Conservation (phyloP, 768 basidiomycete genomes). For the Suillus discolor region DNA sequence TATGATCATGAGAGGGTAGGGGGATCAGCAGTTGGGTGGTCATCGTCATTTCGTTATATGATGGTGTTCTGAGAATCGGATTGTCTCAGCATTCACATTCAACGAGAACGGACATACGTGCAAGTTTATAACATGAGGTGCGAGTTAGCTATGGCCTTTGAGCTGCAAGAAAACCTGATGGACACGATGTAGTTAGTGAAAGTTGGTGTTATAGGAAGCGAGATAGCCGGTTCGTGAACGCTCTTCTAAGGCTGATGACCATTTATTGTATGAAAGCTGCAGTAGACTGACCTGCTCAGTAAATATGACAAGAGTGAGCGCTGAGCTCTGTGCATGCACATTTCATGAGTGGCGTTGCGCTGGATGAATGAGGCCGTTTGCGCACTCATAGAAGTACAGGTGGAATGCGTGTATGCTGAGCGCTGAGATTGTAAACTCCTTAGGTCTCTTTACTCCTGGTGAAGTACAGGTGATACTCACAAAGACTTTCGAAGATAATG, state of each 20-base stretch:
- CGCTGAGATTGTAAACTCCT: background rate
- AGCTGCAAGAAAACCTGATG: background rate
- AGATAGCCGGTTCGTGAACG: background rate
- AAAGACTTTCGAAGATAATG: background rate
- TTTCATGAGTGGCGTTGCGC: background rate
- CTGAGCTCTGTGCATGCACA: background rate
- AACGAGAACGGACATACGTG: background rate
- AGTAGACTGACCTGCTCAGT: conserved; percentile 1
- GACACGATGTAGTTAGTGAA: background rate
- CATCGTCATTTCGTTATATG: conserved; percentile 2
- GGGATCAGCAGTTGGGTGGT: background rate
- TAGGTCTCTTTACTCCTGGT: background rate
- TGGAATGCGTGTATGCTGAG: background rate
- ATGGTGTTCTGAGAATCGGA: background rate
- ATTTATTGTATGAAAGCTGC: background rate
- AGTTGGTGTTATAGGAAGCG: background rate
- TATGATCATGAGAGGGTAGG: background rate
- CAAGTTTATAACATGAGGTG: conserved; percentile 1
- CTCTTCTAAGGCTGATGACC: background rate
- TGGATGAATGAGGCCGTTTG: background rate
- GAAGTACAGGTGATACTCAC: background rate
- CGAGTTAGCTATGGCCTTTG: background rate
- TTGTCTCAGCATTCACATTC: background rate
- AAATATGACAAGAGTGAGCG: background rate
- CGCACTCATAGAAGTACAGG: background rate